Percentiles rank a stretch among this genome's conserved stretches.
Conservation (phyloP, 1,284 basidiomycete species). For the Pterula multifida region DNA sequence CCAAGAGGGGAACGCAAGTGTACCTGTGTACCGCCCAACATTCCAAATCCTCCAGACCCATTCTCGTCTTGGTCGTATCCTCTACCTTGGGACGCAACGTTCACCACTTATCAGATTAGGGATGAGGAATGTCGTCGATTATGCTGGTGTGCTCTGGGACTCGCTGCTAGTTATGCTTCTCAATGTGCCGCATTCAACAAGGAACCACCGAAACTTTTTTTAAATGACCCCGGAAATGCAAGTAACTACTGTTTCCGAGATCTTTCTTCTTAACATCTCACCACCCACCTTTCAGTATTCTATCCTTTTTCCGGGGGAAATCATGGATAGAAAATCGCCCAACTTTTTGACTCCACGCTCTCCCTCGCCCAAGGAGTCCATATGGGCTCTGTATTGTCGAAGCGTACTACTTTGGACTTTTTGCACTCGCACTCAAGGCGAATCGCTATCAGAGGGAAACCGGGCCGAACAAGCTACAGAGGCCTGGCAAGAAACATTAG, state of each 20-base stretch:
- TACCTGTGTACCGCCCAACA: slow-evolving; percentile 33
- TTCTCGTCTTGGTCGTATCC: slow-evolving; percentile 33
- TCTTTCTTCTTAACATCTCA: slow-evolving; percentile 8
- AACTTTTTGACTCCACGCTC: slow-evolving; percentile 24
- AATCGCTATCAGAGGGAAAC: slow-evolving; percentile 23
- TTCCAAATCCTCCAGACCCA: slow-evolving; percentile 24
- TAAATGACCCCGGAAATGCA: slow-evolving; percentile 55
- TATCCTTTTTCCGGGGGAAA: slow-evolving; percentile 51
- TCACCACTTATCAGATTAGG: slow-evolving; percentile 39
- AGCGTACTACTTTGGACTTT: slow-evolving; percentile 69
- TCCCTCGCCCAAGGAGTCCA: slow-evolving; percentile 51
- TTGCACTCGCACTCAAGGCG: slow-evolving; percentile 25
- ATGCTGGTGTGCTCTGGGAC: slow-evolving; percentile 60
- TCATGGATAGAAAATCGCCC: slow-evolving; percentile 32
- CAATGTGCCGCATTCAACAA: slow-evolving; percentile 54
- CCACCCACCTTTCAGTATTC: slow-evolving; percentile 27
- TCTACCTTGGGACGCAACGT: slow-evolving; percentile 48
- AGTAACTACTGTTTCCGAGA: slow-evolving; percentile 17
- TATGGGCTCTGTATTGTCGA: slow-evolving; percentile 71
- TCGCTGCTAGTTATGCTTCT: slow-evolving; percentile 52
- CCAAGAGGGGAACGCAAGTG: slow-evolving; percentile 26
- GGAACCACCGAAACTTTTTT: slow-evolving; percentile 38
- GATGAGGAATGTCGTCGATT: slow-evolving; percentile 60
- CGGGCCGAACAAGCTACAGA: slow-evolving; percentile 47
- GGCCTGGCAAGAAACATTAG: slow-evolving; percentile 47